Percentiles rank a stretch among this genome's conserved stretches.
These are phyloP conservation scores for Saccharomycopsis sp. DNA, from an alignment of 805 yeast genomes.

Conservation along the genomic window DNA sequence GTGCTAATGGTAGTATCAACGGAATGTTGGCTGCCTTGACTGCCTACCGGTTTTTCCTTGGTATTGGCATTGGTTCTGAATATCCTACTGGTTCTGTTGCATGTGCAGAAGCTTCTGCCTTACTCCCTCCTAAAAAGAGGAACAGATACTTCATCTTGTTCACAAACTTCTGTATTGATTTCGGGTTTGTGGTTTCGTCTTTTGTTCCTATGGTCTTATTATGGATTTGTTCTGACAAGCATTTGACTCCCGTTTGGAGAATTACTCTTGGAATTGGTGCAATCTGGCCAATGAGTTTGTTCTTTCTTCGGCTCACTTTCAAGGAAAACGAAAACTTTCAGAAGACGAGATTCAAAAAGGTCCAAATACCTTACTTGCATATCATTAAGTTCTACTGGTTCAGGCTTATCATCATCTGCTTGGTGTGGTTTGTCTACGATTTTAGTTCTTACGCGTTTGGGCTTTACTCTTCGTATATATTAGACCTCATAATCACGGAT, in stretches of 20 bases:
- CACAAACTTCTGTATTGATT: slow-evolving; percentile 82
- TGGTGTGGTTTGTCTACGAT: slow-evolving; percentile 90
- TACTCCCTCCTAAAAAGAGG: slow-evolving; percentile 73
- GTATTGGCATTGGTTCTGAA: slow-evolving; percentile 91
- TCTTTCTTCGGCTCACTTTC: slow-evolving; percentile 69
- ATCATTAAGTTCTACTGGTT: slow-evolving; percentile 79
- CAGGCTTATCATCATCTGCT: slow-evolving; percentile 58
- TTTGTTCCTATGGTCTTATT: slow-evolving; percentile 81
- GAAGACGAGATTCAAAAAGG: slow-evolving; percentile 62
- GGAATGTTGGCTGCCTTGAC: slow-evolving; percentile 84
- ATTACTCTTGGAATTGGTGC: slow-evolving; percentile 86
- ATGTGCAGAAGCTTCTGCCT: slow-evolving; percentile 82
- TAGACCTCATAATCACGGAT: slow-evolving; percentile 49
- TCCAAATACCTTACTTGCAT: slow-evolving; percentile 59
- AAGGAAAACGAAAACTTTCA: slow-evolving; percentile 65
- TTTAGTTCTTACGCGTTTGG: slow-evolving; percentile 88
- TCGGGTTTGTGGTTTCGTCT: slow-evolving; percentile 76
- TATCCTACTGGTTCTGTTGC: slow-evolving; percentile 92
- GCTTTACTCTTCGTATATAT: slow-evolving; percentile 68
- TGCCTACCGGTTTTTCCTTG: slow-evolving; percentile 78
- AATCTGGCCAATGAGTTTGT: slow-evolving; percentile 73
- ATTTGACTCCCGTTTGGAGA: slow-evolving; percentile 87
- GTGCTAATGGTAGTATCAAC: slow-evolving; percentile 48
- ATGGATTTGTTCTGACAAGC: slow-evolving; percentile 71
- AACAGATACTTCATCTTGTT: slow-evolving; percentile 87